Evolutionary conservation across 73 alveolate species (phyloP).

Genomic region (Paramecium sonneborni): DNA sequence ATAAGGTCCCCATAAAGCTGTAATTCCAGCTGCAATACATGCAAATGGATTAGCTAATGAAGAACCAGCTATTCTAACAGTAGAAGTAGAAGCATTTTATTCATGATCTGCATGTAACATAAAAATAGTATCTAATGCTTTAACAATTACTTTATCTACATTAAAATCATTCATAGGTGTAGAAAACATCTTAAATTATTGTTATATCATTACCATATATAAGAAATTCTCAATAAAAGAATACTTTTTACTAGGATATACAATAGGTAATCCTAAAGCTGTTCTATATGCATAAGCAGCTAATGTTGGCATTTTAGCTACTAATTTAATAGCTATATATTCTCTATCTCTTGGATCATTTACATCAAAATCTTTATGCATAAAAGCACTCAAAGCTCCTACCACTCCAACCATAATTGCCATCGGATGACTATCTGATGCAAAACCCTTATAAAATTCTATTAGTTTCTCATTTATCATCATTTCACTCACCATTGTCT

Average conservation of each 20-base stretch:
- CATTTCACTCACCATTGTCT: slow-evolving; percentile 80
- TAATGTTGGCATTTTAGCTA: slow-evolving; percentile 89
- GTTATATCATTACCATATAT: slow-evolving; percentile 69
- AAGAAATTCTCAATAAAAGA: slow-evolving; percentile 84
- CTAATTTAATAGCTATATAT: slow-evolving; percentile 78
- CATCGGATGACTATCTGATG: slow-evolving; percentile 89
- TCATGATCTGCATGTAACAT: slow-evolving; percentile 94
- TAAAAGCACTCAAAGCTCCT: slow-evolving; percentile 88
- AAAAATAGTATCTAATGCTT: slow-evolving; percentile 83
- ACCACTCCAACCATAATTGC: slow-evolving; percentile 89
- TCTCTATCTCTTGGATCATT: slow-evolving; percentile 82
- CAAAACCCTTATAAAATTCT: slow-evolving; percentile 87
- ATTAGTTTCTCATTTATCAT: slow-evolving; percentile 85
- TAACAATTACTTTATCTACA: slow-evolving; percentile 79
- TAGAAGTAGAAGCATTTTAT: slow-evolving; percentile 96
- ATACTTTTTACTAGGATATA: slow-evolving; percentile 77
- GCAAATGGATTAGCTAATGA: slow-evolving; percentile 97
- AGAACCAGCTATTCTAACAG: slow-evolving; percentile 97
- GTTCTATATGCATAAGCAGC: slow-evolving; percentile 90
- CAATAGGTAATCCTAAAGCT: slow-evolving; percentile 86
- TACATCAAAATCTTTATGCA: slow-evolving; percentile 72
- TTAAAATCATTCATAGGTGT: slow-evolving; percentile 86
- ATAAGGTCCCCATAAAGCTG: slow-evolving; percentile 98
- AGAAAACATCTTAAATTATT: slow-evolving; percentile 70
- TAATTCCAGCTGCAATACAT: slow-evolving; percentile 98